phyloP scores from a whole-genome alignment of 1,139 yeast species.

The Saccharomycopsis crataegensis region DNA sequence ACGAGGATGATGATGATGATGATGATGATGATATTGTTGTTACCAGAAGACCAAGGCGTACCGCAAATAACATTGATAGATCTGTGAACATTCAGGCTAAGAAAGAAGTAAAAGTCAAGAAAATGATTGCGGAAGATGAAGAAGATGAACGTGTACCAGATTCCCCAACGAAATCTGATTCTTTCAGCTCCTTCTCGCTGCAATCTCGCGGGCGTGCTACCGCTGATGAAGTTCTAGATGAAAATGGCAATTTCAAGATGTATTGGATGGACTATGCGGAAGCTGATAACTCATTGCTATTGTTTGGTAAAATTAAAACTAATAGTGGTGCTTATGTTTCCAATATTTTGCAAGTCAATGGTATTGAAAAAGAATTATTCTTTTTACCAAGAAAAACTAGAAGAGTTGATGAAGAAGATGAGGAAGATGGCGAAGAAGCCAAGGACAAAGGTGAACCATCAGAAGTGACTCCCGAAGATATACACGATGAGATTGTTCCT shows the following conservation, averaged over 20 bases:
- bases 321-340: constrained; percentile 57
- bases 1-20: constrained; percentile 28
- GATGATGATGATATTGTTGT: constrained; percentile 52
- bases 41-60: constrained; percentile 38
- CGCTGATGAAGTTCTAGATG: constrained; percentile 31
- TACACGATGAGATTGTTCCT: constrained; percentile 70
- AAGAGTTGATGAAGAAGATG: constrained; percentile 36
- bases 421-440: constrained; percentile 32
- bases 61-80: constrained; percentile 30
- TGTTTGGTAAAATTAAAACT: constrained; percentile 78
- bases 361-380: constrained; percentile 63
- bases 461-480: constrained; percentile 50
- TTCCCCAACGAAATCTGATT: constrained; percentile 6
- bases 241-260: constrained; percentile 52
- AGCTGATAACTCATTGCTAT: constrained; percentile 49
- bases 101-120: neutral
- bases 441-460: constrained; percentile 30
- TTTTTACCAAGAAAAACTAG: constrained; percentile 60
- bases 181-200: neutral
- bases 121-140: neutral
- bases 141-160: neutral
- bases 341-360: constrained; percentile 70
- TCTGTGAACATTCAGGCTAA: constrained; percentile 22
- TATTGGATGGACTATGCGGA: constrained; percentile 91
- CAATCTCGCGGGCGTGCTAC: neutral